phyloP scores from a whole-genome alignment of 768 basidiomycete species.

The Mycena leptocephala region DNA sequence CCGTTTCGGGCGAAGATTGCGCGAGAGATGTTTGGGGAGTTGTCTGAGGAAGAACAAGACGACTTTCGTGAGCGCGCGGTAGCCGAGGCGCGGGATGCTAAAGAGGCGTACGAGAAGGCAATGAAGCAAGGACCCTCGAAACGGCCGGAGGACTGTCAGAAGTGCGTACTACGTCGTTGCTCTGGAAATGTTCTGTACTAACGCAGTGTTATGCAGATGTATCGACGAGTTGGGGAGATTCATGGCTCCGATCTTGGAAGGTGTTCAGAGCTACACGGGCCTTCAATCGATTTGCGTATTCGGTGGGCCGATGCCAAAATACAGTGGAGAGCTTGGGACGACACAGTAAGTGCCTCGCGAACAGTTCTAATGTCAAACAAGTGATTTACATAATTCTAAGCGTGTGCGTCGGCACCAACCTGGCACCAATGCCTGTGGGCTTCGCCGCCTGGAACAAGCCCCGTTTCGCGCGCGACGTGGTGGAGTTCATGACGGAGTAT shows the following conservation, averaged over 20 bases:
- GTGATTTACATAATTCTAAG: neutral
- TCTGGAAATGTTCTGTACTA: too few relatives aligned
- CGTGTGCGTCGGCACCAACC: neutral
- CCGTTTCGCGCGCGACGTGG: neutral
- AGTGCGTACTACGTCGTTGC: neutral
- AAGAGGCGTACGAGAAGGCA: neutral
- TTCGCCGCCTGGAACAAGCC: neutral
- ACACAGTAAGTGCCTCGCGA: slow-evolving; percentile 15
- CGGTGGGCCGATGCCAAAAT: slow-evolving; percentile 21
- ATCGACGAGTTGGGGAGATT: neutral
- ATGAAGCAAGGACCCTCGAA: neutral
- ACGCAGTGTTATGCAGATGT: neutral
- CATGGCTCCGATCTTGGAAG: neutral
- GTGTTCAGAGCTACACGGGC: neutral
- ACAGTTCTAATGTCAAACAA: too few relatives aligned
- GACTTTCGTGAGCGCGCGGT: neutral
- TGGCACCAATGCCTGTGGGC: neutral
- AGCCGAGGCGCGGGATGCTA: neutral
- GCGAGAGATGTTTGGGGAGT: too few relatives aligned
- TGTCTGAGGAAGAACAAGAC: too few relatives aligned
- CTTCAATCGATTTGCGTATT: neutral
- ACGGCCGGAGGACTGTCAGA: neutral
- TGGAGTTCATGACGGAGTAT: slow-evolving; percentile 8
- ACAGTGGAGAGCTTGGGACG: slow-evolving; percentile 6
- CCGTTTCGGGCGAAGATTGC: neutral